phyloP scores from a whole-genome alignment of 1,139 yeast species.

The Lodderomyces elongisporus region DNA sequence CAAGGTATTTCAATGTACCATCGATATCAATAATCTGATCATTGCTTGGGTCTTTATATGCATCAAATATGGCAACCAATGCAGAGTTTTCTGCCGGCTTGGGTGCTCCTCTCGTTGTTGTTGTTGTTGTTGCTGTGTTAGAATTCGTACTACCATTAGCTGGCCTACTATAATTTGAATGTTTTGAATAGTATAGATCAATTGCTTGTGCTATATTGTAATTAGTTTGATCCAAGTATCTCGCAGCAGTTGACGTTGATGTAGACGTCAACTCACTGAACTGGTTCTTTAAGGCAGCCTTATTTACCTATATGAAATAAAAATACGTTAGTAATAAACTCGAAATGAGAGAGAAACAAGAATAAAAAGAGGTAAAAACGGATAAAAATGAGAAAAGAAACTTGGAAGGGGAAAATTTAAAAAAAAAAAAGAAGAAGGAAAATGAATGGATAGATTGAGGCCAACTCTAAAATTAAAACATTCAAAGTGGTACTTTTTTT shows the following conservation, averaged over 20 bases:
- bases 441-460: no score
- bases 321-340: no score
- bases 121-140: not conserved
- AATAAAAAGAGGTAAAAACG: no score
- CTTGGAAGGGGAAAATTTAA: no score
- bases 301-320: no score
- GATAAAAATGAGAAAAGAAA: no score
- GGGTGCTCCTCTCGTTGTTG: no score
- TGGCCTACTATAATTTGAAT: constrained; percentile 8
- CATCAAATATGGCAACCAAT: constrained; percentile 23
- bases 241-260: constrained; percentile 21
- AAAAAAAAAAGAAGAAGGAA: no score
- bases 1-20: constrained; percentile 66
- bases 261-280: constrained; percentile 31
- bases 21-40: constrained; percentile 52
- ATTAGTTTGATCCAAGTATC: constrained; percentile 21
- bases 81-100: constrained; percentile 13
- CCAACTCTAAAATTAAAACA: no score
- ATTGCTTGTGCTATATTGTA: constrained; percentile 29
- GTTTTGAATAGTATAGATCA: constrained; percentile 20
- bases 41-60: constrained; percentile 26
- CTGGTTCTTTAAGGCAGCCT: constrained; percentile 18
- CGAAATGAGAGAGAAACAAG: no score
- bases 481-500: no score
- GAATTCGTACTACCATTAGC: constrained; percentile 3